These are phyloP conservation scores for Verticillium dahliae DNA, from an alignment of 2,329 filamentous ascomycete genomes.

Conservation along the genomic window DNA sequence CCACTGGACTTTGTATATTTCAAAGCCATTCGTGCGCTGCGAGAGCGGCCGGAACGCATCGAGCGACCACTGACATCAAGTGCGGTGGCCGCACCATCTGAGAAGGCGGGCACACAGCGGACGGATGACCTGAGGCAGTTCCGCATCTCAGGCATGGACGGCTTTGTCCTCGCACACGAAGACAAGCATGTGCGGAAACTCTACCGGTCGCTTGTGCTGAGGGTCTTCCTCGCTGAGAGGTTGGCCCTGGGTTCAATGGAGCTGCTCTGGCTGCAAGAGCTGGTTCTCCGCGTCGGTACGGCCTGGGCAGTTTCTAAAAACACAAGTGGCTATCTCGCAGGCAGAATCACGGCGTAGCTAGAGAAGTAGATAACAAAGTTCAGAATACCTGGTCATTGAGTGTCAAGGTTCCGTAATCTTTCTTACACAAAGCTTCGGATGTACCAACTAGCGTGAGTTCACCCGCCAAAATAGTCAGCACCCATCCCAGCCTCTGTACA, in stretches of 20 bases:
- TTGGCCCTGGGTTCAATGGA: constrained; percentile 28
- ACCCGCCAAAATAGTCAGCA: not conserved
- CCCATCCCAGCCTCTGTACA: not conserved
- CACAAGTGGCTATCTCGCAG: not conserved
- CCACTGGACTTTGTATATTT: constrained; percentile 33
- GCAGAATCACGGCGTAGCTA: not conserved
- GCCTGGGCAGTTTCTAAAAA: constrained; percentile 21
- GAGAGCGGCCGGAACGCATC: constrained; percentile 33
- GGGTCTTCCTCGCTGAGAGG: constrained; percentile 37
- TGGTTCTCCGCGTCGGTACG: constrained; percentile 23
- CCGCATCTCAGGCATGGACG: constrained; percentile 45
- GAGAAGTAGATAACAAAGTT: not conserved
- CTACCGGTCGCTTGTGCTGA: constrained; percentile 32
- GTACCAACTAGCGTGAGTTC: not conserved
- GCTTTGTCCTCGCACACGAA: constrained; percentile 31
- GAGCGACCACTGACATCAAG: constrained; percentile 33
- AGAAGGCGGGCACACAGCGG: constrained; percentile 6
- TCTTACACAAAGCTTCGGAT: not conserved
- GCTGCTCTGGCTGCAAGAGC: constrained; percentile 23
- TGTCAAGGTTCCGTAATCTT: not conserved
- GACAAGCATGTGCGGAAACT: constrained; percentile 15
- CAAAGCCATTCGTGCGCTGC: constrained; percentile 35
- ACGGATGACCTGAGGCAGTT: constrained; percentile 36
- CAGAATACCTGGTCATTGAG: too few relatives aligned
- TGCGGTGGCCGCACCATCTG: constrained; percentile 9